A percentile compares a stretch with the other conserved stretches of the same genome.
phyloP scores from a whole-genome alignment of 169 alveolate genomes.

The Plasmodium fragile region DNA sequence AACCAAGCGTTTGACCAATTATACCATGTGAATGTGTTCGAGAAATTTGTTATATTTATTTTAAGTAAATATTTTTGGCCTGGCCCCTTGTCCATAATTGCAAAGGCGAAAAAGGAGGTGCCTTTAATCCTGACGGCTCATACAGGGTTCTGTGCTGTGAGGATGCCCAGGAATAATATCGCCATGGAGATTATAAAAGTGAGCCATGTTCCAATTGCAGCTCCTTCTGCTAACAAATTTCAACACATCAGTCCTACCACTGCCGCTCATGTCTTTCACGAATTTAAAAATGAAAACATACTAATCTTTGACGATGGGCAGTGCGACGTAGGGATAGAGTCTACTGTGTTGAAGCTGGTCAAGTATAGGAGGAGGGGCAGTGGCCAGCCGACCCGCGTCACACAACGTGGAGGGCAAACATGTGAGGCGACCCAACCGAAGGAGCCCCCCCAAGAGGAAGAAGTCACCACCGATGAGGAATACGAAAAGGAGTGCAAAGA shows the following conservation, averaged over 20 bases:
- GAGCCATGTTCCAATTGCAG: slow-evolving; percentile 93
- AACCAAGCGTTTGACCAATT: slow-evolving; percentile 87
- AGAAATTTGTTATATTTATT: slow-evolving; percentile 79
- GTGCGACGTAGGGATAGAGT: slow-evolving; percentile 94
- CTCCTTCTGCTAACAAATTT: slow-evolving; percentile 97
- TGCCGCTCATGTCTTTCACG: slow-evolving; percentile 94
- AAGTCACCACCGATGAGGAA: slow-evolving; percentile 34
- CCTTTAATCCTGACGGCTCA: slow-evolving; percentile 91
- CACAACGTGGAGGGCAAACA: too few species aligned
- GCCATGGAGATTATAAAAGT: slow-evolving; percentile 88
- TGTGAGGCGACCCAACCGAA: neutral
- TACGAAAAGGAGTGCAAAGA: slow-evolving; percentile 26
- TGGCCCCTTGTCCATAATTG: slow-evolving; percentile 95
- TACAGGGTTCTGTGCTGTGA: slow-evolving; percentile 91
- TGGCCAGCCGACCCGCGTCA: neutral
- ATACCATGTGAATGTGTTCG: slow-evolving; percentile 83
- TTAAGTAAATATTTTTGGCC: slow-evolving; percentile 93
- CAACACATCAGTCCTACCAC: slow-evolving; percentile 97
- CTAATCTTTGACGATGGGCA: slow-evolving; percentile 94
- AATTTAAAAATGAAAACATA: slow-evolving; percentile 91
- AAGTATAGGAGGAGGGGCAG: neutral
- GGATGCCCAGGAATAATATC: slow-evolving; percentile 92
- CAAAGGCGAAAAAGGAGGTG: slow-evolving; percentile 86
- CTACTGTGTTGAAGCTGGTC: slow-evolving; percentile 94
- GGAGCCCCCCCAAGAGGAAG: slow-evolving; percentile 44